Percentiles rank a stretch among this genome's conserved stretches.
These are phyloP conservation scores for Moesziomyces globuligerus DNA, from an alignment of 1,284 basidiomycete genomes.

Conservation along the genomic window DNA sequence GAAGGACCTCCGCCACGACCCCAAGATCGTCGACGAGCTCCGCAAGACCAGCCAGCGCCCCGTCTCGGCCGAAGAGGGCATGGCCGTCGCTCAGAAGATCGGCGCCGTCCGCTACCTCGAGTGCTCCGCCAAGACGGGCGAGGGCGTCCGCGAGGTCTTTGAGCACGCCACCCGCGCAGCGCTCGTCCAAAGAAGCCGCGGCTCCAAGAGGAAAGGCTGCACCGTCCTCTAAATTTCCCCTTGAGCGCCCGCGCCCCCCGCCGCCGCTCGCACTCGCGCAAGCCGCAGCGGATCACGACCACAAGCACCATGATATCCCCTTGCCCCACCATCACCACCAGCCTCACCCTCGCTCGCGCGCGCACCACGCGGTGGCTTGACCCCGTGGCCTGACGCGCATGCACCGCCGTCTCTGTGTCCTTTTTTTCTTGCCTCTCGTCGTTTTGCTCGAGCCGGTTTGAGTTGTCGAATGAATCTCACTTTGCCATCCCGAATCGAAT, in stretches of 20 bases:
- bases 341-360: neutral
- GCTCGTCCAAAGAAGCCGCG: constrained; percentile 71
- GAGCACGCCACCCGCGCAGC: constrained; percentile 86
- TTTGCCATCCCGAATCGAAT: no score
- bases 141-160: constrained; percentile 91
- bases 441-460: no score
- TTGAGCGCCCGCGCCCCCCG: no score
- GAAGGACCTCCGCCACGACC: constrained; percentile 70
- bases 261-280: no score
- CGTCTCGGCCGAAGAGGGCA: constrained; percentile 71
- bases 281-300: no score
- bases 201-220: constrained; percentile 70
- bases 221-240: constrained; percentile 71
- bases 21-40: constrained; percentile 67
- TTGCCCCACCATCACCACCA: neutral
- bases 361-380: no score
- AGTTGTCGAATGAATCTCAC: no score
- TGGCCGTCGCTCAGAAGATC: constrained; percentile 87
- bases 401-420: no score
- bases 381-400: no score
- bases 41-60: constrained; percentile 67
- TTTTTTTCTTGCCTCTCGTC: no score
- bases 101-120: constrained; percentile 88
- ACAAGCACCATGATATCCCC: constrained; percentile 3
- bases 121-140: constrained; percentile 87